phyloP scores from a whole-genome alignment of 164 flowering plant species.

The Nymphaea colorata region DNA sequence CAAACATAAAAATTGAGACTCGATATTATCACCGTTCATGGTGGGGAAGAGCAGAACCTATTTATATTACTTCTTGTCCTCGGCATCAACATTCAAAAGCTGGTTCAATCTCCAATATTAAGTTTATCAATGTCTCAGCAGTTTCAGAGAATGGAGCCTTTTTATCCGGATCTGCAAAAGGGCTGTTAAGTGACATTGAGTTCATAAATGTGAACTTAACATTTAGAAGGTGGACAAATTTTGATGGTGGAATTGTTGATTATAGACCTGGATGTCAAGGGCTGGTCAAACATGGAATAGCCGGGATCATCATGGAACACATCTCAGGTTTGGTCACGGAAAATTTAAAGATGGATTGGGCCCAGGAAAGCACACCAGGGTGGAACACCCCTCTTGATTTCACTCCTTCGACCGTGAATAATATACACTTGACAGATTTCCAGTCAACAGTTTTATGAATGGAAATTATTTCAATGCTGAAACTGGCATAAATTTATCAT shows the following conservation, averaged over 20 bases:
- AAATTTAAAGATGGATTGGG: slow-evolving; percentile 80
- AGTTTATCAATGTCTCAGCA: slow-evolving; percentile 60
- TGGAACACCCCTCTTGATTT: slow-evolving; percentile 88
- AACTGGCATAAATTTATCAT: too few relatives aligned
- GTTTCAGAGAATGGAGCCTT: slow-evolving; percentile 81
- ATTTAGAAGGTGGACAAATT: slow-evolving; percentile 69
- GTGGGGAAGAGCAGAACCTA: slow-evolving; percentile 99
- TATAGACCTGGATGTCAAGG: slow-evolving; percentile 90
- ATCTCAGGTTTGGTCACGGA: slow-evolving; percentile 54
- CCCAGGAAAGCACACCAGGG: slow-evolving; percentile 8
- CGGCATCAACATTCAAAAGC: slow-evolving; percentile 35
- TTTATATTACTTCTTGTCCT: slow-evolving; percentile 82
- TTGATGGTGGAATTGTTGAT: slow-evolving; percentile 54
- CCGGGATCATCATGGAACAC: slow-evolving; percentile 87
- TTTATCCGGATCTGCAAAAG: slow-evolving; percentile 59
- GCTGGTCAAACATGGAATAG: slow-evolving; percentile 67
- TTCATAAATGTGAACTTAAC: slow-evolving; percentile 58
- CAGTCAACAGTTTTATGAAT: slow-evolving; percentile 17
- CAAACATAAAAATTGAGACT: slow-evolving; percentile 83
- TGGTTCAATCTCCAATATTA: slow-evolving; percentile 60
- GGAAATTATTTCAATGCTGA: too few relatives aligned
- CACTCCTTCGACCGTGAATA: slow-evolving; percentile 65
- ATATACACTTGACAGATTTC: slow-evolving; percentile 55
- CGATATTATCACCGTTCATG: slow-evolving; percentile 90
- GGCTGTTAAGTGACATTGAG: slow-evolving; percentile 44